Evolutionary conservation across 164 flowering plant species (phyloP).

Genomic region (Vitis rupestris): DNA sequence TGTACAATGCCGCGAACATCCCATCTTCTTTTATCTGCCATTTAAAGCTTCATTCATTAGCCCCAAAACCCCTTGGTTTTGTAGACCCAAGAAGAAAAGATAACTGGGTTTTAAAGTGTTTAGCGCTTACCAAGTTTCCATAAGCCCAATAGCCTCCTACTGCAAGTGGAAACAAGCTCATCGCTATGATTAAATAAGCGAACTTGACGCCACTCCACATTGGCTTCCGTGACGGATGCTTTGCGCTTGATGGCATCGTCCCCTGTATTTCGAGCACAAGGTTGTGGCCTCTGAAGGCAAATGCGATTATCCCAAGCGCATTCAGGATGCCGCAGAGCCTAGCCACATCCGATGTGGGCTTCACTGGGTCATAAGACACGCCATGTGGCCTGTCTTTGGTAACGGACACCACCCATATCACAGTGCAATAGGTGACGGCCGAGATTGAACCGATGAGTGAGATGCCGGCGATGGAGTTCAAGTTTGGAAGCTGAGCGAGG

Average conservation of each 20-base stretch:
- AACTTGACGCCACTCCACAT: slow-evolving; percentile 65
- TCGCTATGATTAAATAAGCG: slow-evolving; percentile 43
- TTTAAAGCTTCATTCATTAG: not conserved
- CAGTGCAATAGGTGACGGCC: slow-evolving; percentile 50
- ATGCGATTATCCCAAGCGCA: slow-evolving; percentile 69
- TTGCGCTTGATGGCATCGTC: slow-evolving; percentile 54
- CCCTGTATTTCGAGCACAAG: slow-evolving; percentile 65
- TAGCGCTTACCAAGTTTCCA: slow-evolving; percentile 45
- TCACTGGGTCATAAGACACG: slow-evolving; percentile 29
- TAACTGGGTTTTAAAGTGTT: no score
- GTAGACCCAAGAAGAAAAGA: not conserved
- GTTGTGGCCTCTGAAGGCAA: slow-evolving; percentile 89
- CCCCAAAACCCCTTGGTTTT: not conserved
- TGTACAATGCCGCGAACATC: slow-evolving; percentile 34
- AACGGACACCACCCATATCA: slow-evolving; percentile 49
- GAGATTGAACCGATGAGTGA: slow-evolving; percentile 57
- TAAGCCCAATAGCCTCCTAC: slow-evolving; percentile 62
- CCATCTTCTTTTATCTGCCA: slow-evolving; percentile 42
- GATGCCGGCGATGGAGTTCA: slow-evolving; percentile 65
- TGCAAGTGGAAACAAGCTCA: slow-evolving; percentile 56
- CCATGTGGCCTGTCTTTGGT: slow-evolving; percentile 25
- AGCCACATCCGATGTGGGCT: slow-evolving; percentile 8
- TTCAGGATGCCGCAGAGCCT: slow-evolving; percentile 36
- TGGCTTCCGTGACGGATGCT: slow-evolving; percentile 44
- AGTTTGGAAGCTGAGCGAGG: slow-evolving; percentile 62